Evolutionary conservation across 495 filamentous ascomycete genomes (phyloP).

Genomic region (Melanomma pulvis-pyrius): DNA sequence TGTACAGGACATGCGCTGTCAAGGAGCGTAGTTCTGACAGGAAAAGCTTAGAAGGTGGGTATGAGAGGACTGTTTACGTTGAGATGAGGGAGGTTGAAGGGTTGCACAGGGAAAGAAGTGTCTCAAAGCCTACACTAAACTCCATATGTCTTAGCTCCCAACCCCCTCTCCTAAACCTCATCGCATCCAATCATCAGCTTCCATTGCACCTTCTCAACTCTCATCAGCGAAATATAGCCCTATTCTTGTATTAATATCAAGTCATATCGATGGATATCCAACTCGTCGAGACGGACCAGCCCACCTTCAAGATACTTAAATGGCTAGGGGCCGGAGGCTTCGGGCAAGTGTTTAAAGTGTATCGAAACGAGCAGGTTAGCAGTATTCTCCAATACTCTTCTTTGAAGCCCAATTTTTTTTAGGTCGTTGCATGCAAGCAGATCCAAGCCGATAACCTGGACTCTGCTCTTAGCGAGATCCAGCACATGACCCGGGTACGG

Average conservation of each 20-base stretch:
- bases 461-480: conserved; percentile 3
- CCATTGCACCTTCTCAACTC: too few relatives aligned
- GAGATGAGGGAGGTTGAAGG: too few relatives aligned
- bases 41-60: conserved; percentile 5
- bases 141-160: too few relatives aligned
- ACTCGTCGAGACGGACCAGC: not conserved
- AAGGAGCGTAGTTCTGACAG: conserved; percentile 13
- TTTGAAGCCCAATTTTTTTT: too few relatives aligned
- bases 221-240: too few relatives aligned
- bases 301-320: conserved; percentile 4
- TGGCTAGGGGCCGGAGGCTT: conserved; percentile 19
- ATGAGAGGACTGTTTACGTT: too few relatives aligned
- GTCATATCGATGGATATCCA: too few relatives aligned
- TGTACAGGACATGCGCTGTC: conserved; percentile 15
- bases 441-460: not conserved
- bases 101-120: too few relatives aligned
- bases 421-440: conserved; percentile 25
- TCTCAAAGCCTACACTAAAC: too few relatives aligned
- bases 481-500: conserved; percentile 7
- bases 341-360: conserved; percentile 21
- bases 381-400: not conserved
- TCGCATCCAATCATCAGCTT: too few relatives aligned
- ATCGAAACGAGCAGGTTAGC: not conserved
- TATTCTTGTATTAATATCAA: too few relatives aligned
- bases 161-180: too few relatives aligned